Conservation (phyloP, 192 early-diverging fungal species). For the Coemansia sp. region DNA sequence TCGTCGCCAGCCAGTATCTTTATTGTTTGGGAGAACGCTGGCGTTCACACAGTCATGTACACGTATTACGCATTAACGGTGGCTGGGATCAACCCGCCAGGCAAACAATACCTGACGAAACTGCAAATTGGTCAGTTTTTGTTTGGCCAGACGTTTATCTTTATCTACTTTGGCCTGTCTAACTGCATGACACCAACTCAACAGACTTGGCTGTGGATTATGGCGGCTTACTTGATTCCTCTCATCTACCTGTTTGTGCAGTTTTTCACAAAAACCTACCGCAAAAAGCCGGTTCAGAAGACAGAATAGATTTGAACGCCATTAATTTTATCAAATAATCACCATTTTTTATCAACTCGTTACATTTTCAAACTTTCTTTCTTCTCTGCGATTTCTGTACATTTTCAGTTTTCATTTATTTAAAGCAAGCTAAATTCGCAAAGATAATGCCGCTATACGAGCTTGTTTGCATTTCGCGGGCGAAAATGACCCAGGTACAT, state of each 20-base stretch:
- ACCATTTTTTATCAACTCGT: no score
- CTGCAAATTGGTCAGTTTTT: conserved; percentile 86
- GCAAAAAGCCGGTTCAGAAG: background rate
- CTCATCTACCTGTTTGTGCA: conserved; percentile 77
- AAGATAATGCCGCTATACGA: conserved; percentile 65
- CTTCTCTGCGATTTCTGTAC: no score
- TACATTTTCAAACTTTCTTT: no score
- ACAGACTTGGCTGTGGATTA: conserved; percentile 58
- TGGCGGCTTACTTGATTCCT: conserved; percentile 68
- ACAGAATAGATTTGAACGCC: background rate
- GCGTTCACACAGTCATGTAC: conserved; percentile 88
- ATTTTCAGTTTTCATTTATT: no score
- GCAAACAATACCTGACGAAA: conserved; percentile 75
- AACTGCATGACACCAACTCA: conserved; percentile 57
- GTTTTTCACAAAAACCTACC: conserved; percentile 73
- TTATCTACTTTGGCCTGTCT: conserved; percentile 59
- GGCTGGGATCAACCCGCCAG: conserved; percentile 69
- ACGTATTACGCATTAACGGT: conserved; percentile 73
- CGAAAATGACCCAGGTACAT: conserved; percentile 55
- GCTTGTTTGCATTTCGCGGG: conserved; percentile 65
- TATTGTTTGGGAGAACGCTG: conserved; percentile 74
- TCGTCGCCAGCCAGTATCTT: conserved; percentile 72
- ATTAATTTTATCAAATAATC: no score
- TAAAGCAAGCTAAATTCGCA: no score
- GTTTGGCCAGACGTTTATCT: conserved; percentile 62